phyloP scores from a whole-genome alignment of 805 yeast species.

The Yarrowia hollandica region DNA sequence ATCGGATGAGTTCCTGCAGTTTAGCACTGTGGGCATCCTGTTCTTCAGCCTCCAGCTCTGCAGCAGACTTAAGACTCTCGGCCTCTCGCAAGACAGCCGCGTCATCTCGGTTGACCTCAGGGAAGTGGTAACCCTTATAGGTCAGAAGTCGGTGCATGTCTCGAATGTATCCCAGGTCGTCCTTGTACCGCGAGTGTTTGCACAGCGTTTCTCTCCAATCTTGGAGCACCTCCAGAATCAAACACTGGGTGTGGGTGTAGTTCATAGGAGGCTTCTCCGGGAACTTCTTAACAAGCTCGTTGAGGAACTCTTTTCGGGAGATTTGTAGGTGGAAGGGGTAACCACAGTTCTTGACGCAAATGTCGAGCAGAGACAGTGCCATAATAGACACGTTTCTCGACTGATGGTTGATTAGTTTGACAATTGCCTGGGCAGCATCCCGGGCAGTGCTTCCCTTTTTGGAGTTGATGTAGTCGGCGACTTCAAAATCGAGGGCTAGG shows the following conservation, averaged over 20 bases:
- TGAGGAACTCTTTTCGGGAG: constrained; percentile 89
- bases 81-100: constrained; percentile 84
- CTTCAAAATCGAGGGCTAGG: constrained; percentile 81
- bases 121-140: constrained; percentile 91
- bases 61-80: constrained; percentile 81
- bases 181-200: constrained; percentile 82
- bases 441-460: constrained; percentile 89
- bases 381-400: constrained; percentile 82
- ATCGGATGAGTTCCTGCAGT: constrained; percentile 88
- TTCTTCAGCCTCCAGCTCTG: constrained; percentile 90
- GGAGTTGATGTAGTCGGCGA: constrained; percentile 88
- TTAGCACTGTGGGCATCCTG: constrained; percentile 91
- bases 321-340: constrained; percentile 95
- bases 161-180: constrained; percentile 85
- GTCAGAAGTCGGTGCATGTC: constrained; percentile 92
- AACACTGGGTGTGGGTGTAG: constrained; percentile 77
- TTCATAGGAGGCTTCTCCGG: constrained; percentile 93
- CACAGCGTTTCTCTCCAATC: constrained; percentile 98
- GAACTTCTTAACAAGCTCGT: constrained; percentile 87
- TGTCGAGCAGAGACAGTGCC: constrained; percentile 76
- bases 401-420: constrained; percentile 73
- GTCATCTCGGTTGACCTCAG: constrained; percentile 86
- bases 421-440: constrained; percentile 88
- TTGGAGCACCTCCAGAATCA: constrained; percentile 85
- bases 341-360: constrained; percentile 95